Percentiles rank a stretch among this genome's conserved stretches.
phyloP scores from a whole-genome alignment of 1,284 basidiomycete genomes.

The Moesziomyces antarcticus region DNA sequence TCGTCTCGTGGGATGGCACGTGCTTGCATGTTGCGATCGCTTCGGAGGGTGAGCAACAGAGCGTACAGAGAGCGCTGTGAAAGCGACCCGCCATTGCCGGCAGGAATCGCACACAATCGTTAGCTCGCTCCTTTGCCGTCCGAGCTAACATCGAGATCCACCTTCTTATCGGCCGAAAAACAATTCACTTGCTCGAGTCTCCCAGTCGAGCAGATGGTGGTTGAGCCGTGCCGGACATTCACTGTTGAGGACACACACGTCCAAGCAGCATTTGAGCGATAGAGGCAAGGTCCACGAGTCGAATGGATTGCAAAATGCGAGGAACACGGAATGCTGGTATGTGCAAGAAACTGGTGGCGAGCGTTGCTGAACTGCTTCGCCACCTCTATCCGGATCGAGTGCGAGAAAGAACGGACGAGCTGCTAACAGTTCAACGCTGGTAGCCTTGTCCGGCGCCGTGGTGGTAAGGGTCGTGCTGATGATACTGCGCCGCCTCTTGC shows the following conservation, averaged over 20 bases:
- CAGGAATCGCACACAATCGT: background rate
- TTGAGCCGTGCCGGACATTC: background rate
- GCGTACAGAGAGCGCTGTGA: background rate
- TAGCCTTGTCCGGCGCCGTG: conserved; percentile 13
- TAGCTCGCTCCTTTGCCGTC: background rate
- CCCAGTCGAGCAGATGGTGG: too few species aligned
- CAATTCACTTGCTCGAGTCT: background rate
- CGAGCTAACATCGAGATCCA: background rate
- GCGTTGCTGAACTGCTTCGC: background rate
- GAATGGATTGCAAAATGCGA: conserved; percentile 5
- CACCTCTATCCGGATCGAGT: background rate
- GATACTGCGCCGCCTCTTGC: conserved; percentile 5
- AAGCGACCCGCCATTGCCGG: background rate
- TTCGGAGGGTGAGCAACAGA: background rate
- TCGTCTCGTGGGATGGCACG: background rate
- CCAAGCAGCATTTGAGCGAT: too few species aligned
- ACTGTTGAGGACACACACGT: too few species aligned
- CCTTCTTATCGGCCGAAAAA: background rate
- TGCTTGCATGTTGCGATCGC: background rate
- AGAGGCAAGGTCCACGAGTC: background rate
- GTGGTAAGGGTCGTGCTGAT: conserved; percentile 13
- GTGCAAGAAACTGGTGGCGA: background rate
- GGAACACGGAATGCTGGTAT: conserved; percentile 6
- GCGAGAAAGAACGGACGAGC: background rate
- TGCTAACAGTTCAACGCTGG: background rate